Percentiles rank a stretch among this genome's conserved stretches.
phyloP scores from a whole-genome alignment of 2,329 filamentous ascomycete species.

The Neofusicoccum sp. region DNA sequence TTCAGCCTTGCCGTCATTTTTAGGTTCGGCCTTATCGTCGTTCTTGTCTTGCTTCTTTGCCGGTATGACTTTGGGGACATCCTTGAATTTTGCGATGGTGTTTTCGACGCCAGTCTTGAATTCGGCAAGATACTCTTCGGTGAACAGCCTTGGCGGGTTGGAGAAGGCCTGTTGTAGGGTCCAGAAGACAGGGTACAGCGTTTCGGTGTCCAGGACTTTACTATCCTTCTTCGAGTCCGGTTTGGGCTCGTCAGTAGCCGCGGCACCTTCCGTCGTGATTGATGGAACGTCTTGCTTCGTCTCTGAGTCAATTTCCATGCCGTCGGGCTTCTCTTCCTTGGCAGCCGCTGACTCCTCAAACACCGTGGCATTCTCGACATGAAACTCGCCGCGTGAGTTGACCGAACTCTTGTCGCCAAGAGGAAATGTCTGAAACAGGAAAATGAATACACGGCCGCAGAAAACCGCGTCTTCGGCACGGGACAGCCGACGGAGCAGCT shows the following conservation, averaged over 20 bases:
- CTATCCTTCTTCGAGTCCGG: slow-evolving; percentile 45
- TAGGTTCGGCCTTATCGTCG: slow-evolving; percentile 32
- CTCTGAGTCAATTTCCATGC: slow-evolving; percentile 66
- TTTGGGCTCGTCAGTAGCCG: slow-evolving; percentile 44
- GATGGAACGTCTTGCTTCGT: slow-evolving; percentile 27
- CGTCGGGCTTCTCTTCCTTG: slow-evolving; percentile 43
- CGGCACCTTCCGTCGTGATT: slow-evolving; percentile 46
- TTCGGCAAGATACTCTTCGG: slow-evolving; percentile 61
- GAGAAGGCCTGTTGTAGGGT: slow-evolving; percentile 88
- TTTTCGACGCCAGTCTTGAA: slow-evolving; percentile 64
- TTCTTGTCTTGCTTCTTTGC: slow-evolving; percentile 50
- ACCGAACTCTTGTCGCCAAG: slow-evolving; percentile 96
- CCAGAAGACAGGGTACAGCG: slow-evolving; percentile 92
- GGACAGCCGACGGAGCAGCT: slow-evolving; percentile 88
- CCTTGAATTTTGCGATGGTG: slow-evolving; percentile 73
- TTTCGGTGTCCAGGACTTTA: slow-evolving; percentile 60
- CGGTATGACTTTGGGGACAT: slow-evolving; percentile 65
- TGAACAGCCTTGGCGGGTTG: slow-evolving; percentile 80
- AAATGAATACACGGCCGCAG: slow-evolving; percentile 96
- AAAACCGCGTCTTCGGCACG: slow-evolving; percentile 96
- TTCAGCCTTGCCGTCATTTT: slow-evolving; percentile 25
- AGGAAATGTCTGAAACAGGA: slow-evolving; percentile 96
- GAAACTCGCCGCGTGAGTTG: slow-evolving; percentile 92
- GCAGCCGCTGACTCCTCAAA: slow-evolving; percentile 62
- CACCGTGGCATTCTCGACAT: slow-evolving; percentile 87